Base-by-base conservation (phyloP, 169 alveolate genomes). In the Eimeria falciformis region DNA sequence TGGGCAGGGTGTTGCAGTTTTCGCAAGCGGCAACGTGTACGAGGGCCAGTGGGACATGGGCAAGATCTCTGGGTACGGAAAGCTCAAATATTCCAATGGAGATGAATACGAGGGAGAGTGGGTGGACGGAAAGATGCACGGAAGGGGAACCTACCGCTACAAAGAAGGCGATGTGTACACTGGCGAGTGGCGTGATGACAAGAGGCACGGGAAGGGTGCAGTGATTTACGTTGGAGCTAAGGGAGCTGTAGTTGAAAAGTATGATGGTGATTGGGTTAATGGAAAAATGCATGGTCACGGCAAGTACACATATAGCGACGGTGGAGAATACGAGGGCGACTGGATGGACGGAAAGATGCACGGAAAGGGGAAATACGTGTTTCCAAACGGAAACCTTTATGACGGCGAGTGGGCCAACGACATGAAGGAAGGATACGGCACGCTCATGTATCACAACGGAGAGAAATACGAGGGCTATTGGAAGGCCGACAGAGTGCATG, bases 331-430 rank as follows among this genome's bases (percentile, higher is more conserved):
- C 95, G 98, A 97, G 90, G 99, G 99, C 6, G 98, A 98, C 84
- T 98, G 99, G 99, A 94, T 93, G 46, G 98, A 97, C 84, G 99
- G 98, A 66, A 97, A 97, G 90, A 97, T 97, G 99, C 99, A 96
- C 90, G 99, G 99, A 50, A 97, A 96, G 88, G 99, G 99, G 82
- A 96, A 94, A 69, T 97, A 97, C 89, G 95, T 95, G 62, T 97
- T 96, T 85, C 98, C 98, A 55, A 96, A 98, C 92, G 98, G 98
- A 55, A 98, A 98, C 95, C 94, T 94, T 78, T 97, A 98, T 93
- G 99, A 97, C 53, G 99, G 99, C 17, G 99, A 98, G 88, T 98
- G 99, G 99, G 97, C 95, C 5, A 97, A 96, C 92, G 99, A 96
- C 95, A 97, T 95, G 96, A 98, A 97, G 92, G 98, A 97, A 94